Evolutionary conservation across 495 filamentous ascomycete species (phyloP).

Genomic region (Penicillium arizonense): DNA sequence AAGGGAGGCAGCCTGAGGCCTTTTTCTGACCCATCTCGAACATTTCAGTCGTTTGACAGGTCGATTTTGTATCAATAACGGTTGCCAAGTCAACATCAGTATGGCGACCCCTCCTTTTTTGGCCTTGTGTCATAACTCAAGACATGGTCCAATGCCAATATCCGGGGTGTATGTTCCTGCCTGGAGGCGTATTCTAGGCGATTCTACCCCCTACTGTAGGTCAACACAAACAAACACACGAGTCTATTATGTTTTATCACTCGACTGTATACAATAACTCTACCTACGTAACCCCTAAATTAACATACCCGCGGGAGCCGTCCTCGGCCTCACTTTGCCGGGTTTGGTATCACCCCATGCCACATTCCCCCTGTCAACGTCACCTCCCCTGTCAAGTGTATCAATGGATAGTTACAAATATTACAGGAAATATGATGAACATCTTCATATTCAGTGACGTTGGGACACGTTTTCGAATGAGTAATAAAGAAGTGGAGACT

Average conservation of each 20-base stretch:
- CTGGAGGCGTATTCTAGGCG: no score
- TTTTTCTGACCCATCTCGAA: background rate
- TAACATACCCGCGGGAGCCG: background rate
- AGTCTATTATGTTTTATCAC: no score
- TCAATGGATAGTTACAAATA: conserved; percentile 2
- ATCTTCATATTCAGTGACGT: conserved; percentile 2
- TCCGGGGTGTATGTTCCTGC: no score
- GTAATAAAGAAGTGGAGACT: conserved; percentile 5
- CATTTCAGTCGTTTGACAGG: conserved; percentile 9
- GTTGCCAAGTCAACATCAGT: conserved; percentile 21
- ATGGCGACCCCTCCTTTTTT: conserved; percentile 1
- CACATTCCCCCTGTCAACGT: conserved; percentile 8
- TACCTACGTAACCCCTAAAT: background rate
- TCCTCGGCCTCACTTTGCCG: background rate
- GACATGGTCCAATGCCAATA: no score
- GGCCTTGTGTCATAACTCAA: background rate
- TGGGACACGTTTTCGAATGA: conserved; percentile 1
- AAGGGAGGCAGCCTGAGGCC: conserved; percentile 3
- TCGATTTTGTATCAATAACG: conserved; percentile 4
- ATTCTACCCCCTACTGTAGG: no score
- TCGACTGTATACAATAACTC: background rate
- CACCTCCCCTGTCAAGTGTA: background rate
- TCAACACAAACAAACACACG: no score
- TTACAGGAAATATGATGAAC: background rate
- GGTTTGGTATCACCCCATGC: background rate